phyloP scores from a whole-genome alignment of 306 rosid genomes.

The Prunus fruticosa region DNA sequence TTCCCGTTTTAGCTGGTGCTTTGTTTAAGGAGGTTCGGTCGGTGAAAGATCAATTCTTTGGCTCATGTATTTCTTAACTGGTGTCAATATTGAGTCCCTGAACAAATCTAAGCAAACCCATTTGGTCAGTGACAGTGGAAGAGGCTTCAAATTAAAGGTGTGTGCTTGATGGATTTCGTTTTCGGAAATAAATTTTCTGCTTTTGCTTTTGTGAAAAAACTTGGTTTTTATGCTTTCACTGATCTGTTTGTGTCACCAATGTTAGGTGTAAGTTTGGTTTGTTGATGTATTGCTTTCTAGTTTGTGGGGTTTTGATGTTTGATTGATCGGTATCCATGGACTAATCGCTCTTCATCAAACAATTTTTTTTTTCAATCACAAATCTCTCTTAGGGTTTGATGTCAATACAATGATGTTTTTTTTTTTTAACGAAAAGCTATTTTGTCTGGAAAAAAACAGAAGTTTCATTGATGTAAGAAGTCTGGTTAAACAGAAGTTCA shows the following conservation, averaged over 20 bases:
- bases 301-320: constrained; percentile 30
- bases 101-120: constrained; percentile 39
- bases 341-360: constrained; percentile 25
- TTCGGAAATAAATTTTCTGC: constrained; percentile 16
- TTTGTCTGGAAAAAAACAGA: not conserved
- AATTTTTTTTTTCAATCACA: constrained; percentile 8
- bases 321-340: constrained; percentile 33
- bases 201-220: not conserved
- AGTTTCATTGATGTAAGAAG: constrained; percentile 6
- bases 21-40: constrained; percentile 27
- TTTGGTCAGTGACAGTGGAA: constrained; percentile 34
- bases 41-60: constrained; percentile 8
- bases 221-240: constrained; percentile 18
- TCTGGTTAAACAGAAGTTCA: not conserved
- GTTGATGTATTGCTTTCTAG: constrained; percentile 29
- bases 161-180: constrained; percentile 34
- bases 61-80: constrained; percentile 5
- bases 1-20: constrained; percentile 24
- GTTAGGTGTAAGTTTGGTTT: constrained; percentile 28
- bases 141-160: constrained; percentile 41
- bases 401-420: constrained; percentile 12
- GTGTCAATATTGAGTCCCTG: constrained; percentile 26
- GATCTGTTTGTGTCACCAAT: constrained; percentile 31
- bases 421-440: not conserved
- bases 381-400: constrained; percentile 37